Percentiles rank a stretch among this genome's conserved stretches.
Evolutionary conservation across 2,329 filamentous ascomycete genomes (phyloP).

Genomic region (Colletotrichum graminicola): DNA sequence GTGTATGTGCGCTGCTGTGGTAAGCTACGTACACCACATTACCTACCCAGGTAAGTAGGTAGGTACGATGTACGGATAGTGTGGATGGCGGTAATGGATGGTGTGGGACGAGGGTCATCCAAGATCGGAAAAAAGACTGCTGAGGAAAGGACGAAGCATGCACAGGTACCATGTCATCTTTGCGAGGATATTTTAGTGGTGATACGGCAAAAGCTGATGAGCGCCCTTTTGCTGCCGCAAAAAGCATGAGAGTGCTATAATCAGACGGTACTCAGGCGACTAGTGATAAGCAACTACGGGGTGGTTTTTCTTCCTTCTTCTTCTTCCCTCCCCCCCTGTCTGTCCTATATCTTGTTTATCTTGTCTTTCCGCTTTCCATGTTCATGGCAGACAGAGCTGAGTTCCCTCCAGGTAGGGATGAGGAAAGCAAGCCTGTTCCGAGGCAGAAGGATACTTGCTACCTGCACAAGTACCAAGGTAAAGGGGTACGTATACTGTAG

Average conservation of each 20-base stretch:
- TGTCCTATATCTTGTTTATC: not conserved
- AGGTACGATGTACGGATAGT: not conserved
- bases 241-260: not conserved
- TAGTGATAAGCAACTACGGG: not conserved
- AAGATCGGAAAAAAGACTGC: not conserved
- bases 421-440: conserved; percentile 1
- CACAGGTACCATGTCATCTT: not conserved
- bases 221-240: not conserved
- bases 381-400: not conserved
- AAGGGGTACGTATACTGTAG: not conserved
- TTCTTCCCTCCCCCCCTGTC: too few relatives aligned
- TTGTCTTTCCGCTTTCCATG: not conserved
- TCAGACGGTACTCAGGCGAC: not conserved
- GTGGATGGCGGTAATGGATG: not conserved
- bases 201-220: not conserved
- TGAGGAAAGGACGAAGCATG: not conserved
- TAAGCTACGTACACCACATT: not conserved
- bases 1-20: not conserved
- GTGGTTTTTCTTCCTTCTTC: too few relatives aligned
- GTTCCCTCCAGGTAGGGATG: not conserved
- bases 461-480: too few relatives aligned
- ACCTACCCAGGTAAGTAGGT: not conserved
- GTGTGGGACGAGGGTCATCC: not conserved
- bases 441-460: not conserved
- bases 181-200: not conserved